Evolutionary conservation across 129 eudicot genomes (phyloP).

Genomic region (carrot (Daucus carota)): DNA sequence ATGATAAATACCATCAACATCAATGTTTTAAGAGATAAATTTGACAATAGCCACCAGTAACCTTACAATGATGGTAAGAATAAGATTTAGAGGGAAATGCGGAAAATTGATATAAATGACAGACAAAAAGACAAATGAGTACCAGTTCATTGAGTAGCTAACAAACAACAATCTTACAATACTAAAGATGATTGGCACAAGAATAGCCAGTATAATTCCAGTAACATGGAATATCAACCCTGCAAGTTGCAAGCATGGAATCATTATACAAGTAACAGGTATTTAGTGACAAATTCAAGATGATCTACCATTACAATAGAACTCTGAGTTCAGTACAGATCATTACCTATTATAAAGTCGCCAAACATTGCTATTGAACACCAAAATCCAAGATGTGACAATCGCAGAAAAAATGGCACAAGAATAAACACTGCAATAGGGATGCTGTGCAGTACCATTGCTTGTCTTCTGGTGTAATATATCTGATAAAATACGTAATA

Average conservation of each 20-base stretch:
- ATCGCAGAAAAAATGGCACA: slow-evolving; percentile 56
- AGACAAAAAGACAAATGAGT: background rate
- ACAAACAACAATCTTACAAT: slow-evolving; percentile 52
- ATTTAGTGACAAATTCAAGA: background rate
- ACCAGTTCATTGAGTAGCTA: slow-evolving; percentile 89
- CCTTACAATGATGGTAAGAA: background rate
- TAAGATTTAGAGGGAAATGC: background rate
- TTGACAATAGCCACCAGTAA: background rate
- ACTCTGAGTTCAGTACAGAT: slow-evolving; percentile 10
- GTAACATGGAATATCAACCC: slow-evolving; percentile 60
- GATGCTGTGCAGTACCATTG: slow-evolving; percentile 56
- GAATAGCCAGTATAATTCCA: slow-evolving; percentile 52
- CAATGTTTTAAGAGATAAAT: background rate
- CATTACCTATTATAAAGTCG: slow-evolving; percentile 71
- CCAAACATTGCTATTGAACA: slow-evolving; percentile 38
- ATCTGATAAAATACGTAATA: slow-evolving; percentile 38
- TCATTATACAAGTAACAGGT: slow-evolving; percentile 6
- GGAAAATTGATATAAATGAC: background rate
- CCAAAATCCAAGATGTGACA: slow-evolving; percentile 34
- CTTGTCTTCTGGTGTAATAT: slow-evolving; percentile 64
- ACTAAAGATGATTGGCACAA: slow-evolving; percentile 56
- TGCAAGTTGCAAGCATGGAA: slow-evolving; percentile 29
- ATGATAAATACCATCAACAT: slow-evolving; percentile 9
- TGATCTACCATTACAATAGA: slow-evolving; percentile 10
- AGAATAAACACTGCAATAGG: slow-evolving; percentile 60